A percentile compares a stretch with the other conserved stretches of the same genome.
Conservation (phyloP, 164 flowering plant genomes). For the grape (Vitis vinifera) region DNA sequence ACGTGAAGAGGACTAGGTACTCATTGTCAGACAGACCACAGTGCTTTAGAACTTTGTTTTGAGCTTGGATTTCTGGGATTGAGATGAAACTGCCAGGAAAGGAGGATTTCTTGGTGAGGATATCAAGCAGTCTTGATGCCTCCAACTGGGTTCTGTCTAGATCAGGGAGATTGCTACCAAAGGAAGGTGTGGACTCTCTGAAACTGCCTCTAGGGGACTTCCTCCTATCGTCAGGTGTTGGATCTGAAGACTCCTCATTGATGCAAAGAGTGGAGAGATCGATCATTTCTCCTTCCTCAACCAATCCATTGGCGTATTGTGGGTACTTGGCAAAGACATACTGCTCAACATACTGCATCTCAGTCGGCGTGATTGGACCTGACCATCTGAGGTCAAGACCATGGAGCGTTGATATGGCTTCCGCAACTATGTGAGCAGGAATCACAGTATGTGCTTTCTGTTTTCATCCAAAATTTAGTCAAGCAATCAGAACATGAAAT, state of each 20-base stretch:
- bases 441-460: slow-evolving; percentile 68
- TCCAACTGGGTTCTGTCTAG: slow-evolving; percentile 57
- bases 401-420: slow-evolving; percentile 81
- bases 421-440: slow-evolving; percentile 77
- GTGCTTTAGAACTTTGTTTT: slow-evolving; percentile 57
- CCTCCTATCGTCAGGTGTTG: slow-evolving; percentile 42
- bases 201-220: slow-evolving; percentile 51
- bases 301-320: slow-evolving; percentile 59
- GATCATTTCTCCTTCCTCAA: slow-evolving; percentile 47
- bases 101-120: slow-evolving; percentile 62
- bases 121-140: slow-evolving; percentile 66
- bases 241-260: slow-evolving; percentile 46
- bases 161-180: slow-evolving; percentile 47
- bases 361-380: slow-evolving; percentile 77
- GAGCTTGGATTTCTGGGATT: slow-evolving; percentile 73
- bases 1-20: slow-evolving; percentile 63
- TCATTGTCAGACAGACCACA: slow-evolving; percentile 68
- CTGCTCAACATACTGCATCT: slow-evolving; percentile 75
- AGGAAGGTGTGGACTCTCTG: slow-evolving; percentile 42
- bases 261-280: slow-evolving; percentile 47
- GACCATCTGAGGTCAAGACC: slow-evolving; percentile 83
- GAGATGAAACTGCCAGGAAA: slow-evolving; percentile 71
- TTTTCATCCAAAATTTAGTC: not conserved
- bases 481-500: not conserved
- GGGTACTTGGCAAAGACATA: slow-evolving; percentile 80